Evolutionary conservation across 73 alveolate species (phyloP).

Genomic region (Breviolum minutum): DNA sequence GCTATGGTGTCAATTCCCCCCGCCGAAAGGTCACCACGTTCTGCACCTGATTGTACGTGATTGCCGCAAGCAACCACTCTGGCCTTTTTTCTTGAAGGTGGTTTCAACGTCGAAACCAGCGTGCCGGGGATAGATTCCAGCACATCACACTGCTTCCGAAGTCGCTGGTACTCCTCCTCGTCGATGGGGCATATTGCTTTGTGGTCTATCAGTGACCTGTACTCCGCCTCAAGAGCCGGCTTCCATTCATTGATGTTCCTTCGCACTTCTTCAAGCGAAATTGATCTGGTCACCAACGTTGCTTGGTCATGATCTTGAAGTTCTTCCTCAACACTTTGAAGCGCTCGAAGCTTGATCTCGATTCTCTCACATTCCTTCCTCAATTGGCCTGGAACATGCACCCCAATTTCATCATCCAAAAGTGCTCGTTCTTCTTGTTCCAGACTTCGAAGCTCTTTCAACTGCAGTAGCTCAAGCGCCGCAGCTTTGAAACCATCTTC

Average conservation of each 20-base stretch:
- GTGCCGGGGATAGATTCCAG: not conserved
- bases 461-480: no score
- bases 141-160: not conserved
- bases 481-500: no score
- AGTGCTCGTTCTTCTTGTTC: no score
- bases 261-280: not conserved
- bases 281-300: not conserved
- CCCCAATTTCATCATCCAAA: no score
- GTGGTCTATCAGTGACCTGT: not conserved
- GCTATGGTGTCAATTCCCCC: not conserved
- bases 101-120: not conserved
- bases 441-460: no score
- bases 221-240: not conserved
- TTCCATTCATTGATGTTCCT: not conserved
- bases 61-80: no score
- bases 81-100: not conserved
- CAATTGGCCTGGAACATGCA: no score
- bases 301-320: no score
- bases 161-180: not conserved
- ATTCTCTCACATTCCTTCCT: not conserved
- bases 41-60: not conserved
- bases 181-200: not conserved
- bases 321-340: no score
- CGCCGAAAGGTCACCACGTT: not conserved
- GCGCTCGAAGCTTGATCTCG: not conserved